phyloP scores from a whole-genome alignment of 306 rosid species.

The Trifolium fragiferum region DNA sequence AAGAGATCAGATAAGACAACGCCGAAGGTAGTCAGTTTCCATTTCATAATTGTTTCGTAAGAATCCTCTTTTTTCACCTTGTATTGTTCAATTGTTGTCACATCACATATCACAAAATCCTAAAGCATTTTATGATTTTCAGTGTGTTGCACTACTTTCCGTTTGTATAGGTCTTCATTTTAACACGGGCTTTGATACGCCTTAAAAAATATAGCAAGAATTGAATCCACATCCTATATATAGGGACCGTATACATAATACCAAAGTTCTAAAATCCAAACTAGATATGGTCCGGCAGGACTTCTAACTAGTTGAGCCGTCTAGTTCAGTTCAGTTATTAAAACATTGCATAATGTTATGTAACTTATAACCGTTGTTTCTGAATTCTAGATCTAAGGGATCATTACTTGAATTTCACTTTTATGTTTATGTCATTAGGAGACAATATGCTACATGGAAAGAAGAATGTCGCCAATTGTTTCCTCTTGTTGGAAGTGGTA shows the following conservation, averaged over 20 bases:
- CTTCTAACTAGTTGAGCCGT: neutral
- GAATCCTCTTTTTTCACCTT: neutral
- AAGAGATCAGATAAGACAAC: constrained; percentile 75
- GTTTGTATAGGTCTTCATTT: too few relatives aligned
- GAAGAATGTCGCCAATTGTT: constrained; percentile 85
- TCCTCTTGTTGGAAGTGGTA: constrained; percentile 95
- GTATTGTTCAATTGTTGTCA: too few relatives aligned
- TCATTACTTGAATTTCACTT: constrained; percentile 25
- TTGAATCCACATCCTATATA: too few relatives aligned
- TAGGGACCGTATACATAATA: too few relatives aligned
- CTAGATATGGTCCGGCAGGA: neutral
- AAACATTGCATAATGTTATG: neutral
- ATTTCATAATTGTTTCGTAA: constrained; percentile 1
- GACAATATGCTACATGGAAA: constrained; percentile 78
- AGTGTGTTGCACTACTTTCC: too few relatives aligned
- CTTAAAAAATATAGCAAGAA: too few relatives aligned
- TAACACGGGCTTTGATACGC: too few relatives aligned
- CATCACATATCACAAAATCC: too few relatives aligned
- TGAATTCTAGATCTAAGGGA: constrained; percentile 22
- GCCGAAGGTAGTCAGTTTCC: constrained; percentile 64
- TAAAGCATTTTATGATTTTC: too few relatives aligned
- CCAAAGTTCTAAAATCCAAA: neutral
- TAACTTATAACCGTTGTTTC: constrained; percentile 6
- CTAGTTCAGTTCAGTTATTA: neutral
- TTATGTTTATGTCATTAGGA: constrained; percentile 55